Percentiles rank a stretch among this genome's conserved stretches.
Evolutionary conservation across 108 stramenopile species (phyloP).

Genomic region (Aurantiochytrium sp.): DNA sequence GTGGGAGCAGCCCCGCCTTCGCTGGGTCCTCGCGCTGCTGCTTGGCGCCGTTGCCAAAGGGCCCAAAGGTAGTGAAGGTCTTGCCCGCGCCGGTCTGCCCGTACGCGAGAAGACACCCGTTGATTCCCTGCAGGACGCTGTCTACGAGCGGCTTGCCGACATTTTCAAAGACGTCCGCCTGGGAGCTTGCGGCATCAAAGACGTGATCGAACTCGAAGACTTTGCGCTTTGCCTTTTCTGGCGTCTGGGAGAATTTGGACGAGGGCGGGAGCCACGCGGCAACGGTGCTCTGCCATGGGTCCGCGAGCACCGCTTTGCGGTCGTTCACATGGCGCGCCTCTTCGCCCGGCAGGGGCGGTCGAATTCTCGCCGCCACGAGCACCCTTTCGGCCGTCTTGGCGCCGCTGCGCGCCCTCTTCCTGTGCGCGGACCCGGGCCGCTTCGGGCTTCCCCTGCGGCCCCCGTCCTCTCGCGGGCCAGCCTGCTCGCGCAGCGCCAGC

Average conservation of each 20-base stretch:
- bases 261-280: conserved; percentile 16
- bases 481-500: too few species aligned
- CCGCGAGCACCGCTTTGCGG: neutral
- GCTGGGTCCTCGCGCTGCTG: conserved; percentile 32
- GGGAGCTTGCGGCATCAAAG: conserved; percentile 49
- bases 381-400: neutral
- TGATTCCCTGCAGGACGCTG: conserved; percentile 58
- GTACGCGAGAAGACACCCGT: conserved; percentile 65
- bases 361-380: neutral
- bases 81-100: conserved; percentile 57
- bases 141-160: conserved; percentile 54
- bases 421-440: too few species aligned
- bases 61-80: conserved; percentile 58
- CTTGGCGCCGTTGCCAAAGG: conserved; percentile 14
- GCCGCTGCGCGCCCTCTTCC: too few species aligned
- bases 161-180: conserved; percentile 56
- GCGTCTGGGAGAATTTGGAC: neutral
- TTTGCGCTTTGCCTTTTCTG: conserved; percentile 37
- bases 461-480: too few species aligned
- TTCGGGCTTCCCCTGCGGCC: too few species aligned
- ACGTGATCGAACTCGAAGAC: conserved; percentile 57
- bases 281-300: neutral
- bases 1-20: conserved; percentile 63
- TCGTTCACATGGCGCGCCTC: neutral
- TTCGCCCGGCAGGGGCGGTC: conserved; percentile 6